Evolutionary conservation across 1,284 basidiomycete genomes (phyloP).

Genomic region (Golubevia sp.): DNA sequence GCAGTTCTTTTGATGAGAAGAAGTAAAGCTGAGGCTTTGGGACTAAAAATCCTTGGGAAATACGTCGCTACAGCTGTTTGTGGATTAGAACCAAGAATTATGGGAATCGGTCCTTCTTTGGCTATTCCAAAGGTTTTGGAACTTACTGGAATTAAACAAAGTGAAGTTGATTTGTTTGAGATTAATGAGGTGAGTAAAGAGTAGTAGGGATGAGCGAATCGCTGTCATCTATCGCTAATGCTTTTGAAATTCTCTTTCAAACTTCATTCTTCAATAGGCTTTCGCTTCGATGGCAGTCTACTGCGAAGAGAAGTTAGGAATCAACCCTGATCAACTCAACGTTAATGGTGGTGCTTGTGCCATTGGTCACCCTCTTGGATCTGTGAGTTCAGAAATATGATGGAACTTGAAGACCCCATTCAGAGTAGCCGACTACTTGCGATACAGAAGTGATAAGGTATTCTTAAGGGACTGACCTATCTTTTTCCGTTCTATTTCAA

Average conservation of each 20-base stretch:
- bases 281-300: constrained; percentile 88
- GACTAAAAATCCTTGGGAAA: constrained; percentile 75
- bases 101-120: constrained; percentile 79
- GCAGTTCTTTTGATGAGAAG: constrained; percentile 85
- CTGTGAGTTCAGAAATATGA: constrained; percentile 62
- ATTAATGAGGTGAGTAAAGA: constrained; percentile 75
- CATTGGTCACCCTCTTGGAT: constrained; percentile 84
- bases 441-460: not conserved
- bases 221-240: constrained; percentile 39
- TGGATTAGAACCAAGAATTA: constrained; percentile 76
- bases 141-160: constrained; percentile 69
- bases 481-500: constrained; percentile 11
- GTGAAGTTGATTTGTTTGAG: constrained; percentile 81
- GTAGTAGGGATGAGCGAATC: not conserved
- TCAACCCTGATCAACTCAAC: constrained; percentile 70
- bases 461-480: no score
- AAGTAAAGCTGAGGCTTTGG: constrained; percentile 77
- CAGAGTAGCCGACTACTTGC: not conserved
- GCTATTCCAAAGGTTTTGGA: constrained; percentile 75
- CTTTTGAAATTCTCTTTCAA: constrained; percentile 4
- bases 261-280: constrained; percentile 57
- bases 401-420: not conserved
- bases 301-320: constrained; percentile 73
- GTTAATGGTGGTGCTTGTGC: constrained; percentile 89
- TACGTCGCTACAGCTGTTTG: constrained; percentile 76